phyloP scores from a whole-genome alignment of 73 alveolate species.

The Paramecium caudatum region DNA sequence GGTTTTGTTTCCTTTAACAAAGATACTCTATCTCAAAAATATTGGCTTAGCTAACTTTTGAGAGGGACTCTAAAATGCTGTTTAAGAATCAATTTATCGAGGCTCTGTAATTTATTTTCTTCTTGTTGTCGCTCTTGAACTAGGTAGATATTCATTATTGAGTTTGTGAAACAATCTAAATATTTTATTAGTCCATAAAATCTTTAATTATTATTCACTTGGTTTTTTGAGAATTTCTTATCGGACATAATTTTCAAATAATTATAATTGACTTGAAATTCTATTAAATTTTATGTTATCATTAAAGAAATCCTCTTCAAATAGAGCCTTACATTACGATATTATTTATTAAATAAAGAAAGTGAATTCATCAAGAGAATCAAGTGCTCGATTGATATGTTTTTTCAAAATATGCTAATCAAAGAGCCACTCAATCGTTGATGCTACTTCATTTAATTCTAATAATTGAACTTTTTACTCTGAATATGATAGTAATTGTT shows the following conservation, averaged over 20 bases:
- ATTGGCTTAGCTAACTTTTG: not conserved
- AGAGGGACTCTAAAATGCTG: not conserved
- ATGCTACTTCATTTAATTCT: not conserved
- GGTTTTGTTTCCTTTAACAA: constrained; percentile 7
- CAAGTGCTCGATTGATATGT: not conserved
- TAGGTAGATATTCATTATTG: not conserved
- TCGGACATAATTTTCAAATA: constrained; percentile 10
- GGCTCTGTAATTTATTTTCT: constrained; percentile 27
- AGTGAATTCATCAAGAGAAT: constrained; percentile 26
- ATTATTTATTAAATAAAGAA: not conserved
- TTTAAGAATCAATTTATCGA: not conserved
- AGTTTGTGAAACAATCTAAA: constrained; percentile 4
- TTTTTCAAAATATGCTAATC: not conserved
- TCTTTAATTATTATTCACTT: not conserved
- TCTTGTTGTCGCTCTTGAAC: constrained; percentile 26
- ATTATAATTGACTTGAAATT: not conserved
- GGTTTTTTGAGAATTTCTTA: constrained; percentile 27
- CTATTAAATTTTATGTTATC: constrained; percentile 18
- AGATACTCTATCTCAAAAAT: not conserved
- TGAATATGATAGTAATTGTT: not conserved
- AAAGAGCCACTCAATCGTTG: constrained; percentile 5
- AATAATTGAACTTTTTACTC: not conserved
- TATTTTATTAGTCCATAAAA: not conserved
- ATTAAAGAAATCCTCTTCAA: constrained; percentile 32
- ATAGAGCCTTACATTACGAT: not conserved